These are phyloP conservation scores for Pythium aristosporum DNA, from an alignment of 352 stramenopile species.

Conservation along the genomic window DNA sequence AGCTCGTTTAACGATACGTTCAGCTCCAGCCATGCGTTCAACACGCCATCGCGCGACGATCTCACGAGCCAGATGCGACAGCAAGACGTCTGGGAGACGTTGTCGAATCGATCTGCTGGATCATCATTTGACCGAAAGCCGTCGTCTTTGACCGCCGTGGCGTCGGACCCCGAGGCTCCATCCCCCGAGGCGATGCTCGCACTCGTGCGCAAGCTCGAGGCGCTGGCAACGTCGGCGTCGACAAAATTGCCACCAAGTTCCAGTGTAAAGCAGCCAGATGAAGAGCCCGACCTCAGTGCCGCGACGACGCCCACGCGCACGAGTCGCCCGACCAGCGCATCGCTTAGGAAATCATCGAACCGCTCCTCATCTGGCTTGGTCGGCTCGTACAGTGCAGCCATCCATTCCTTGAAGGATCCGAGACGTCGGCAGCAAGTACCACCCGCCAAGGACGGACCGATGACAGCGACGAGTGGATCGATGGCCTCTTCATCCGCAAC, in stretches of 20 bases:
- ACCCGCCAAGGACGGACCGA: background rate
- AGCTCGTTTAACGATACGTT: conserved; percentile 24
- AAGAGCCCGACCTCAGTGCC: conserved; percentile 19
- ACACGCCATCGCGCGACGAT: conserved; percentile 13
- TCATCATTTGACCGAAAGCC: conserved; percentile 25
- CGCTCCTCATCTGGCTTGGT: background rate
- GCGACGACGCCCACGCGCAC: conserved; percentile 7
- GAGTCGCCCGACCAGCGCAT: conserved; percentile 1
- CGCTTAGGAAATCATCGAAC: background rate
- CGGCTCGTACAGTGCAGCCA: conserved; percentile 2
- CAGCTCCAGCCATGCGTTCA: conserved; percentile 5
- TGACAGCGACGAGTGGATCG: background rate
- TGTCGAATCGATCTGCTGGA: conserved; percentile 4
- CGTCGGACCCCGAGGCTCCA: conserved; percentile 22
- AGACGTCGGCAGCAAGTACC: background rate
- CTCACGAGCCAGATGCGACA: background rate
- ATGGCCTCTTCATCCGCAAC: background rate
- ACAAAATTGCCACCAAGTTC: background rate
- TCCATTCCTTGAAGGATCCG: conserved; percentile 16
- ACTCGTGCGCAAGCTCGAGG: conserved; percentile 42
- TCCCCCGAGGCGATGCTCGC: conserved; percentile 39
- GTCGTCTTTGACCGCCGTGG: conserved; percentile 10
- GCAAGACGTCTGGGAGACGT: conserved; percentile 29
- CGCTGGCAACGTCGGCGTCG: conserved; percentile 16
- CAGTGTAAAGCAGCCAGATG: conserved; percentile 15